Evolutionary conservation across 108 stramenopile genomes (phyloP).

Genomic region (Cylindrotheca fusiformis): DNA sequence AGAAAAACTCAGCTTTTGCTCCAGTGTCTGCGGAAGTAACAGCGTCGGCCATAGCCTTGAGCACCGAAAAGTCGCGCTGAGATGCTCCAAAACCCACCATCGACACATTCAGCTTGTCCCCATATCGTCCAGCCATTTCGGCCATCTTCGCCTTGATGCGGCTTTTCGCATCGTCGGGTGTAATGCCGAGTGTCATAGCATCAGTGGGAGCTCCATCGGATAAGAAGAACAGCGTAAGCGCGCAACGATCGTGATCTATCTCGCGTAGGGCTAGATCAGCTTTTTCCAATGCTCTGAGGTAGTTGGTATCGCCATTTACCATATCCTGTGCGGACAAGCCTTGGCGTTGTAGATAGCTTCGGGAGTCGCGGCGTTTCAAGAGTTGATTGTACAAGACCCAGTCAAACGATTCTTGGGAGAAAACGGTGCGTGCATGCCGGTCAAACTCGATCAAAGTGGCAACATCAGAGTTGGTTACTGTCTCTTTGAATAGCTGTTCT

Average conservation of each 20-base stretch:
- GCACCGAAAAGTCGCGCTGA: slow-evolving; percentile 36
- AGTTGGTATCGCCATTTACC: slow-evolving; percentile 28
- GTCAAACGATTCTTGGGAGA: slow-evolving; percentile 46
- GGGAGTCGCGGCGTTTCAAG: slow-evolving; percentile 25
- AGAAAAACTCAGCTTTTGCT: slow-evolving; percentile 37
- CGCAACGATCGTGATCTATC: slow-evolving; percentile 33
- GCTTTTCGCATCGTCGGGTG: slow-evolving; percentile 7
- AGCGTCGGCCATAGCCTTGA: slow-evolving; percentile 41
- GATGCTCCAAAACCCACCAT: slow-evolving; percentile 38
- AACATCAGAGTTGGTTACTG: slow-evolving; percentile 44
- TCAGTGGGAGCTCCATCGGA: slow-evolving; percentile 60
- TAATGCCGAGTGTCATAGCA: slow-evolving; percentile 8
- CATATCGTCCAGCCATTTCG: slow-evolving; percentile 37
- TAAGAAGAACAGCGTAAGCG: slow-evolving; percentile 49
- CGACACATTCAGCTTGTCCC: slow-evolving; percentile 36
- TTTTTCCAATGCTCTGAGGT: slow-evolving; percentile 41
- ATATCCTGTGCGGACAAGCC: slow-evolving; percentile 7
- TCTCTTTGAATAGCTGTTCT: slow-evolving; percentile 49
- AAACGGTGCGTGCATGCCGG: slow-evolving; percentile 23
- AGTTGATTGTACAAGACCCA: slow-evolving; percentile 66
- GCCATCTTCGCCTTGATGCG: slow-evolving; percentile 7
- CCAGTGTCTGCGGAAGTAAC: slow-evolving; percentile 21
- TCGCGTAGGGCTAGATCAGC: slow-evolving; percentile 25
- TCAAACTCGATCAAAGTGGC: slow-evolving; percentile 59
- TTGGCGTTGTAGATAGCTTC: slow-evolving; percentile 16